Percentiles rank a stretch among this genome's conserved stretches.
Conservation (phyloP, 805 yeast genomes). For the Metschnikowia gruessii region DNA sequence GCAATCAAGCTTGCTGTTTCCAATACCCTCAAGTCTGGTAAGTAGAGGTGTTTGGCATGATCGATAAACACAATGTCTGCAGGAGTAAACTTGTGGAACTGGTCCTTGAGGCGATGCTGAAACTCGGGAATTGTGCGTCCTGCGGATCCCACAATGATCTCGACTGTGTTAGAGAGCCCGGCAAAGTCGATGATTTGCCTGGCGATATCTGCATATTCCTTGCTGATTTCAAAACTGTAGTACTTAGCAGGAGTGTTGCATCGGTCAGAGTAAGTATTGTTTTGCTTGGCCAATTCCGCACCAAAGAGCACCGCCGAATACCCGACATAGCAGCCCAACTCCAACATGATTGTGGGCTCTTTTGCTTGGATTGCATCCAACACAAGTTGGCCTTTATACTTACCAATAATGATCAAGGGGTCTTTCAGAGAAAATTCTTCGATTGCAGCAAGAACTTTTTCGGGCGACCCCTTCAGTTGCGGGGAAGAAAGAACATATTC, state of each 20-base stretch:
- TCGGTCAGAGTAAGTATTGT: constrained; percentile 9
- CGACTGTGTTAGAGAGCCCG: constrained; percentile 30
- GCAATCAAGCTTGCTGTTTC: constrained; percentile 40
- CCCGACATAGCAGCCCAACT: constrained; percentile 35
- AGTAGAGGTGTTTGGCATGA: constrained; percentile 37
- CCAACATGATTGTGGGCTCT: constrained; percentile 29
- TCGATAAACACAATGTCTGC: constrained; percentile 41
- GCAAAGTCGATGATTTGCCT: constrained; percentile 30
- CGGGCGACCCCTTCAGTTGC: constrained; percentile 31
- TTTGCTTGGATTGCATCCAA: constrained; percentile 22
- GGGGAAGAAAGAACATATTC: constrained; percentile 22
- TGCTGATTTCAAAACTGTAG: constrained; percentile 34
- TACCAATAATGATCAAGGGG: constrained; percentile 33
- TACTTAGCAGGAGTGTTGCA: constrained; percentile 24
- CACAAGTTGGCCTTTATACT: constrained; percentile 28
- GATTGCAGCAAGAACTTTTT: constrained; percentile 29
- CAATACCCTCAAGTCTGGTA: constrained; percentile 41
- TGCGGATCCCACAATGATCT: constrained; percentile 35
- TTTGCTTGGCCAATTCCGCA: constrained; percentile 22
- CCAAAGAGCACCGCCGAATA: constrained; percentile 39
- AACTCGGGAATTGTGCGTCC: constrained; percentile 27
- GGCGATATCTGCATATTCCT: constrained; percentile 32
- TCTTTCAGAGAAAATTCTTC: constrained; percentile 24
- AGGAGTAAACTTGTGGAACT: constrained; percentile 16
- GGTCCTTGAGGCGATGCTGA: constrained; percentile 15